These are phyloP conservation scores for Trichoderma sp. DNA, from an alignment of 2,329 filamentous ascomycete genomes.

Conservation along the genomic window DNA sequence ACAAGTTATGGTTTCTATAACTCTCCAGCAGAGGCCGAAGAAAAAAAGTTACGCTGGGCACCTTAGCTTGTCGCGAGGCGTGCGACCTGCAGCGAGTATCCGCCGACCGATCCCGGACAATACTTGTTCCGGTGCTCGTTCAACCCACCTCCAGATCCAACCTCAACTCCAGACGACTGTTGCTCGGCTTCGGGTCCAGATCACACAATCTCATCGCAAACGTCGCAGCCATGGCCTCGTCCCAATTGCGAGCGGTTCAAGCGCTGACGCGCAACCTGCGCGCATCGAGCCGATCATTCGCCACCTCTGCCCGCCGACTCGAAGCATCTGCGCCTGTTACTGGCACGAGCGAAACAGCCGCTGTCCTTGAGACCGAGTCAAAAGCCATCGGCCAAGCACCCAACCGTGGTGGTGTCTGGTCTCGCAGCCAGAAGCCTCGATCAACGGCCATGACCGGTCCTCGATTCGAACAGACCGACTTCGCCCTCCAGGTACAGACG, in stretches of 20 bases:
- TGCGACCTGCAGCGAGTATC: neutral
- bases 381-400: conserved; percentile 72
- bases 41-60: conserved; percentile 9
- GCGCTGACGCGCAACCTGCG: conserved; percentile 45
- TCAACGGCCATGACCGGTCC: conserved; percentile 86
- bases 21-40: neutral
- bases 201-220: conserved; percentile 13
- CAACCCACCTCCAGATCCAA: conserved; percentile 4
- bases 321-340: conserved; percentile 42
- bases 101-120: neutral
- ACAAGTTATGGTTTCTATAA: neutral
- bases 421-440: conserved; percentile 77
- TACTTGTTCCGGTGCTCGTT: conserved; percentile 11
- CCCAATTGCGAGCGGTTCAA: conserved; percentile 45
- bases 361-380: conserved; percentile 41
- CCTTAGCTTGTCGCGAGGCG: neutral
- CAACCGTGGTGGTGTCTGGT: conserved; percentile 80
- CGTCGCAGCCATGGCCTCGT: conserved; percentile 39
- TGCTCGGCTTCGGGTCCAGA: conserved; percentile 11
- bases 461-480: conserved; percentile 95
- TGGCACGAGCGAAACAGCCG: conserved; percentile 39
- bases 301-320: conserved; percentile 46
- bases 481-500: conserved; percentile 73
- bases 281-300: conserved; percentile 46
- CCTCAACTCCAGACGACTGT: neutral